phyloP scores from a whole-genome alignment of 2,329 filamentous ascomycete genomes.

The Xylaria sp. region DNA sequence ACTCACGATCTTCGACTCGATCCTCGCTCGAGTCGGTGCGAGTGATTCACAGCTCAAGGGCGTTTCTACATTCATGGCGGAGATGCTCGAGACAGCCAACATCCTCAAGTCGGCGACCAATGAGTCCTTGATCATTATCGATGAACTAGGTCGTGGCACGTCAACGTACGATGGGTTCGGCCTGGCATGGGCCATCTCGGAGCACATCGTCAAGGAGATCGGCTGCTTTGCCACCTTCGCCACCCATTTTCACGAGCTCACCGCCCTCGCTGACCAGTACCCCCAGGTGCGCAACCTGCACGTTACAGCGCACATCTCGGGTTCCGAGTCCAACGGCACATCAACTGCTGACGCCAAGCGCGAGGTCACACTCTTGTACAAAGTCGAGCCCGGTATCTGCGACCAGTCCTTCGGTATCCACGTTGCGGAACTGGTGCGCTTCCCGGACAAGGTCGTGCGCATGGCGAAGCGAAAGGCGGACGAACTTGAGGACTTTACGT shows the following conservation, averaged over 20 bases:
- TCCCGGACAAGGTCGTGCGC: slow-evolving; percentile 95
- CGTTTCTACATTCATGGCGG: slow-evolving; percentile 98
- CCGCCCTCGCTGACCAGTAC: slow-evolving; percentile 86
- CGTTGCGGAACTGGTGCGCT: slow-evolving; percentile 94
- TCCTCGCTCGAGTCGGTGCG: slow-evolving; percentile 93
- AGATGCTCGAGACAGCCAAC: slow-evolving; percentile 99
- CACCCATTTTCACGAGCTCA: slow-evolving; percentile 98
- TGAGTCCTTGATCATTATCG: slow-evolving; percentile 97
- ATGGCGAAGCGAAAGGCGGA: slow-evolving; percentile 99
- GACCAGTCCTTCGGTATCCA: slow-evolving; percentile 99
- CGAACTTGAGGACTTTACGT: slow-evolving; percentile 94
- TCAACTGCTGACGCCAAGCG: slow-evolving; percentile 64
- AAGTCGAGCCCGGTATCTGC: slow-evolving; percentile 93
- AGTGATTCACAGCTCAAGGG: slow-evolving; percentile 97
- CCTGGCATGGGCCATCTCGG: slow-evolving; percentile 98
- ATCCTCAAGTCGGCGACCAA: slow-evolving; percentile 96
- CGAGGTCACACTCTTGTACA: slow-evolving; percentile 95
- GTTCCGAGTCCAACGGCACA: slow-evolving; percentile 47
- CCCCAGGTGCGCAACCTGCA: slow-evolving; percentile 92
- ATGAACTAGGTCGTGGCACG: slow-evolving; percentile 94
- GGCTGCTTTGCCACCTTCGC: slow-evolving; percentile 95
- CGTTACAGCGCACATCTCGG: slow-evolving; percentile 90
- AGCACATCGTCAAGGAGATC: slow-evolving; percentile 96
- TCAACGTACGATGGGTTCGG: slow-evolving; percentile 99
- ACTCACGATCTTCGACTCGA: slow-evolving; percentile 94